A percentile compares a stretch with the other conserved stretches of the same genome.
Evolutionary conservation across 768 basidiomycete genomes (phyloP).

Genomic region (Hebeloma cylindrosporum): DNA sequence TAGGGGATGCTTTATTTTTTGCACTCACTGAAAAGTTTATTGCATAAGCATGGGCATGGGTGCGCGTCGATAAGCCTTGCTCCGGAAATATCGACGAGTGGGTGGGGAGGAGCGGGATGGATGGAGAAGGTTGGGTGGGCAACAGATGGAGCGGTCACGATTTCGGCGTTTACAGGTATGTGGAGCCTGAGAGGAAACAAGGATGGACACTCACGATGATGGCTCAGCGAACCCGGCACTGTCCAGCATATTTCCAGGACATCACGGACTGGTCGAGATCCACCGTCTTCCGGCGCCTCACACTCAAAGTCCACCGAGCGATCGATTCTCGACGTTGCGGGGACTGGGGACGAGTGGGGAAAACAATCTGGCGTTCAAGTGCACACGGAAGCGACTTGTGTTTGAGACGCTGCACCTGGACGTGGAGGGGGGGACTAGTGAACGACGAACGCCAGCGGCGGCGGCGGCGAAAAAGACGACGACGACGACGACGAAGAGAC

Average conservation of each 20-base stretch:
- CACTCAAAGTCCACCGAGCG: slow-evolving; percentile 74
- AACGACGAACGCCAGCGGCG: slow-evolving; percentile 55
- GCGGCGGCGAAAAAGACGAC: slow-evolving; percentile 27
- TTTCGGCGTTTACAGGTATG: slow-evolving; percentile 78
- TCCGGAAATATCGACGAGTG: slow-evolving; percentile 57
- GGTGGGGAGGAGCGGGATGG: slow-evolving; percentile 70
- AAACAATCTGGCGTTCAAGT: slow-evolving; percentile 95
- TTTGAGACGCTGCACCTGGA: slow-evolving; percentile 92
- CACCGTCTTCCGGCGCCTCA: slow-evolving; percentile 74
- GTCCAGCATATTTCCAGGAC: slow-evolving; percentile 69
- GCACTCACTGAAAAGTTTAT: slow-evolving; percentile 57
- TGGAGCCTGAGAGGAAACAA: slow-evolving; percentile 3
- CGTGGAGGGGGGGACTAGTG: slow-evolving; percentile 80
- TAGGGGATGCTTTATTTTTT: slow-evolving; percentile 77
- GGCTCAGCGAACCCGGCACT: slow-evolving; percentile 77
- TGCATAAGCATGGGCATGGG: slow-evolving; percentile 56
- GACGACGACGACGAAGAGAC: slow-evolving; percentile 37
- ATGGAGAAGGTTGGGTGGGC: slow-evolving; percentile 76
- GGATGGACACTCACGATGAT: slow-evolving; percentile 7
- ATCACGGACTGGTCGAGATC: slow-evolving; percentile 84
- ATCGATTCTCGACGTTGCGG: slow-evolving; percentile 80
- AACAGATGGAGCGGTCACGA: slow-evolving; percentile 70
- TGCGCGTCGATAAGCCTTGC: slow-evolving; percentile 72
- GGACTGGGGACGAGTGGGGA: slow-evolving; percentile 82
- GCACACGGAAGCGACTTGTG: slow-evolving; percentile 81